These are phyloP conservation scores for Psilocybe cyanescens DNA, from an alignment of 768 basidiomycete species.

Conservation along the genomic window DNA sequence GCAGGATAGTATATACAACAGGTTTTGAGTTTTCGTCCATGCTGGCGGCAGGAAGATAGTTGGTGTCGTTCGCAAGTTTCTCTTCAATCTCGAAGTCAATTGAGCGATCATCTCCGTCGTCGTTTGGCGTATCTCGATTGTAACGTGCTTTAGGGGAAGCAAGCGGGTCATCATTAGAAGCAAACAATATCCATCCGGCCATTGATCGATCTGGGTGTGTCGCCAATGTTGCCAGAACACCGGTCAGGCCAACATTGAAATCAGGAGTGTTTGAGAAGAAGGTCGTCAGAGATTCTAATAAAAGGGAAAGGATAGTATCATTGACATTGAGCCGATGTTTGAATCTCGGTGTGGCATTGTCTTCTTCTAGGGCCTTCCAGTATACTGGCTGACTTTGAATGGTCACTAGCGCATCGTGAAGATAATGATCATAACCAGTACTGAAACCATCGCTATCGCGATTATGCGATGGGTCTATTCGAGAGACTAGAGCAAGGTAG, in stretches of 20 bases:
- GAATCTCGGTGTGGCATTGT: constrained; percentile 35
- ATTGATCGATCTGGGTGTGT: constrained; percentile 86
- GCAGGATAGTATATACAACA: constrained; percentile 79
- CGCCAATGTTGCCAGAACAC: constrained; percentile 78
- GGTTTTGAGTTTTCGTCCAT: constrained; percentile 78
- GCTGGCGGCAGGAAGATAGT: constrained; percentile 64
- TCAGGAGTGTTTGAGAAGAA: constrained; percentile 90
- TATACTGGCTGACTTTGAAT: constrained; percentile 72
- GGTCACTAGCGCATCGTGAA: constrained; percentile 71
- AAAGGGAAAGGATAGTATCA: constrained; percentile 71
- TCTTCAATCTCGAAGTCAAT: constrained; percentile 78
- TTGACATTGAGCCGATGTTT: constrained; percentile 82
- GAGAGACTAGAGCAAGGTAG: constrained; percentile 79
- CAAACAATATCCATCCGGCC: constrained; percentile 87
- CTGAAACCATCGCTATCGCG: constrained; percentile 77
- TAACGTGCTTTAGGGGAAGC: constrained; percentile 9
- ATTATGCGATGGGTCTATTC: constrained; percentile 70
- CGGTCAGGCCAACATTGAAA: constrained; percentile 87
- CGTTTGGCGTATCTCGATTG: constrained; percentile 29
- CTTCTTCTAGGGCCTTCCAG: constrained; percentile 40
- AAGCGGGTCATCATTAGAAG: constrained; percentile 39
- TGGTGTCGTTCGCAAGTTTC: constrained; percentile 59
- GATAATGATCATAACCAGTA: constrained; percentile 84
- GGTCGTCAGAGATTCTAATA: constrained; percentile 71
- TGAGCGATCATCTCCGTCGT: constrained; percentile 80